These are phyloP conservation scores for Brasilioporus rufonigricans DNA, from an alignment of 768 basidiomycete genomes.

Conservation along the genomic window DNA sequence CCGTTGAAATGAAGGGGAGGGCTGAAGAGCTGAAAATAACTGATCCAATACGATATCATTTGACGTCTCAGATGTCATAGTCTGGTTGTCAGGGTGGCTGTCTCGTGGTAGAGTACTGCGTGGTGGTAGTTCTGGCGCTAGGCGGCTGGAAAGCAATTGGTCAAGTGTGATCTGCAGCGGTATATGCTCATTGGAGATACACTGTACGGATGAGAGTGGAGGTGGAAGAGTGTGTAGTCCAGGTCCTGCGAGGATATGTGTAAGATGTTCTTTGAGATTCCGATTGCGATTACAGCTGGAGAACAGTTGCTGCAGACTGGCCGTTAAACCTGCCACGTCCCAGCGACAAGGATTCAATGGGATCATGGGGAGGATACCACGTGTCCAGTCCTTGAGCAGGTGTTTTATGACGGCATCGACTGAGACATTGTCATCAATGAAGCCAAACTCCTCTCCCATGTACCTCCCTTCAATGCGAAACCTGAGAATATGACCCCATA, in stretches of 20 bases:
- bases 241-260: no score
- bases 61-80: neutral
- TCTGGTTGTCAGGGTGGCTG: neutral
- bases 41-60: neutral
- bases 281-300: constrained; percentile 12
- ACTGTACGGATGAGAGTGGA: no score
- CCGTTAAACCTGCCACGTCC: neutral
- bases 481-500: neutral
- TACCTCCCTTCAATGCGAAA: no score
- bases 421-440: no score
- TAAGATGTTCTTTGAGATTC: no score
- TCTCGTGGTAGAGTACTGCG: neutral
- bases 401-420: no score
- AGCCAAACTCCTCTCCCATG: no score
- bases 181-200: no score
- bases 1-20: neutral
- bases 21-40: neutral
- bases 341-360: neutral
- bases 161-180: neutral
- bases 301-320: constrained; percentile 4
- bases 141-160: neutral
- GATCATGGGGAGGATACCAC: no score
- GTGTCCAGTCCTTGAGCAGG: no score
- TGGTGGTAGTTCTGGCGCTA: neutral
- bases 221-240: no score